phyloP scores from a whole-genome alignment of 495 filamentous ascomycete genomes.

The Penicillium coprophilum region DNA sequence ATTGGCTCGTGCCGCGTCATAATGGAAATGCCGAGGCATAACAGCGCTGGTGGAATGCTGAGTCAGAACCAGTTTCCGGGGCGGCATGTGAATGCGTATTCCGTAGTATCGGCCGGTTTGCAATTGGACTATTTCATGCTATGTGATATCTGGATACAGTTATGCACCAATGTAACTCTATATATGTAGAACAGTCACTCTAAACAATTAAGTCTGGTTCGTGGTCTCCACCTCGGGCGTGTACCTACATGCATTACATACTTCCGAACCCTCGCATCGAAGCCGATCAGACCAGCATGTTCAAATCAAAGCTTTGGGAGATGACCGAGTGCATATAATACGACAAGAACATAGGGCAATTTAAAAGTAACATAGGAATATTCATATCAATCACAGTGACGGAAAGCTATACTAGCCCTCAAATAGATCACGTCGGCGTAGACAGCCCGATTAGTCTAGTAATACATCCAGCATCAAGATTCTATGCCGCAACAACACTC shows the following conservation, averaged over 20 bases:
- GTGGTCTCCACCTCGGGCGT: not conserved
- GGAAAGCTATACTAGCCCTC: slow-evolving; percentile 11
- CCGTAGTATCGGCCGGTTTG: not conserved
- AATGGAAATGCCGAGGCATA: slow-evolving; percentile 33
- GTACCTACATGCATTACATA: not conserved
- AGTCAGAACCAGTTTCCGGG: not conserved
- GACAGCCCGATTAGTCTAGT: slow-evolving; percentile 45
- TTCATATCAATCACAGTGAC: slow-evolving; percentile 17
- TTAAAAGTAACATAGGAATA: slow-evolving; percentile 6
- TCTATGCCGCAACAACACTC: slow-evolving; percentile 30
- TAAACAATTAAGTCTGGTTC: not conserved
- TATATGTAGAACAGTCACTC: not conserved
- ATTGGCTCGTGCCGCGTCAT: slow-evolving; percentile 34
- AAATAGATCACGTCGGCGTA: slow-evolving; percentile 26
- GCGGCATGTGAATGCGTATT: slow-evolving; percentile 10
- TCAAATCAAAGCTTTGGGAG: not conserved
- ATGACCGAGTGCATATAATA: not conserved
- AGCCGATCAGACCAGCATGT: not conserved
- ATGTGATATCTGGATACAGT: not conserved
- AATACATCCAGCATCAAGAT: slow-evolving; percentile 44
- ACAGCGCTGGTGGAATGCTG: not conserved
- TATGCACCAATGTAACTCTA: not conserved
- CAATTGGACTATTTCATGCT: not conserved
- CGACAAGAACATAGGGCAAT: not conserved
- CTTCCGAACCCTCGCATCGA: not conserved